These are phyloP conservation scores for Ampelomyces quisqualis DNA, from an alignment of 2,329 filamentous ascomycete genomes.

Conservation along the genomic window DNA sequence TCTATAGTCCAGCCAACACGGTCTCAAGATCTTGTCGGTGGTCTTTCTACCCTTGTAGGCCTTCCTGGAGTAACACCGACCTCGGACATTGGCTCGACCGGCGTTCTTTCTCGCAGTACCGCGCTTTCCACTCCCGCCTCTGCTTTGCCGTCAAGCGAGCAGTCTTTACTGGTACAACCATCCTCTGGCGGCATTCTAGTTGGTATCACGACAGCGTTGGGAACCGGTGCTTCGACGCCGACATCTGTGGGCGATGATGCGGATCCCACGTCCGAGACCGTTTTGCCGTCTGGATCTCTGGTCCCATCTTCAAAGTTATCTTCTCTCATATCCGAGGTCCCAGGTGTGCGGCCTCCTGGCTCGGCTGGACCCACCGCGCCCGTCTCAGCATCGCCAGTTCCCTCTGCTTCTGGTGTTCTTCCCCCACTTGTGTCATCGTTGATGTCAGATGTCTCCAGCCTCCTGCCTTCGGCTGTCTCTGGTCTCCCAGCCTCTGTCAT, in stretches of 20 bases:
- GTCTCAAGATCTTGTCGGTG: neutral
- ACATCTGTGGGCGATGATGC: too few relatives aligned
- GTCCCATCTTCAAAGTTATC: slow-evolving; percentile 20
- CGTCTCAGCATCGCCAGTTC: slow-evolving; percentile 15
- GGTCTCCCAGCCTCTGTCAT: slow-evolving; percentile 20
- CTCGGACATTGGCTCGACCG: slow-evolving; percentile 23
- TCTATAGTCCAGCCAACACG: slow-evolving; percentile 14
- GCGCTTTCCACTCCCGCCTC: slow-evolving; percentile 24
- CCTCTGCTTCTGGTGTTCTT: slow-evolving; percentile 11
- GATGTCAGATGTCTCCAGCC: slow-evolving; percentile 17
- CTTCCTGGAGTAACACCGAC: slow-evolving; percentile 13
- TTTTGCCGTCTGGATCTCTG: slow-evolving; percentile 11
- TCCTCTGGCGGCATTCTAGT: slow-evolving; percentile 35
- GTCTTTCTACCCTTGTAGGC: slow-evolving; percentile 17
- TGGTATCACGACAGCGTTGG: slow-evolving; percentile 40
- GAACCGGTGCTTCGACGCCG: slow-evolving; percentile 23
- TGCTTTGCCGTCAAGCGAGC: slow-evolving; percentile 4
- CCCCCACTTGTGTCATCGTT: slow-evolving; percentile 20
- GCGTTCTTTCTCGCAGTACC: slow-evolving; percentile 23
- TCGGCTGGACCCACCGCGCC: slow-evolving; percentile 19
- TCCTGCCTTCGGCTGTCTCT: slow-evolving; percentile 21
- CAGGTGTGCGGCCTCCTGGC: slow-evolving; percentile 21
- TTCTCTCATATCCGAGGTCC: slow-evolving; percentile 23
- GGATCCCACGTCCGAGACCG: slow-evolving; percentile 25
- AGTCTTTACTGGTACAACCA: slow-evolving; percentile 9